Conservation (phyloP, 1,284 basidiomycete species). For the Agaricales sp. region DNA sequence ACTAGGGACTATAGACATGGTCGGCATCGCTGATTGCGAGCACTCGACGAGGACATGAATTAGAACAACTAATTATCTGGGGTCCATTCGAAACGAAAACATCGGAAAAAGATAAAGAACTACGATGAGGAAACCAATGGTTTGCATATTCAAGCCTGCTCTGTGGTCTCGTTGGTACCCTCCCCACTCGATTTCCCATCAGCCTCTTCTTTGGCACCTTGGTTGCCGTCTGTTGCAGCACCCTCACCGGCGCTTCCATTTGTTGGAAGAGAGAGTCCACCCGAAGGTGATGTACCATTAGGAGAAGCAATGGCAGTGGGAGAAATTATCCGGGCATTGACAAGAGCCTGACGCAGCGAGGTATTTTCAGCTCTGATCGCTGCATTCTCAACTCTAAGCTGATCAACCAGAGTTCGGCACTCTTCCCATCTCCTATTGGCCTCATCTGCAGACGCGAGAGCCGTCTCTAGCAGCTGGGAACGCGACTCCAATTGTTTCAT, state of each 20-base stretch:
- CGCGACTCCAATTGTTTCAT: constrained; percentile 77
- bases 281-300: not conserved
- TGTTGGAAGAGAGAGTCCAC: too few relatives aligned
- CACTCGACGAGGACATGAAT: too few relatives aligned
- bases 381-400: constrained; percentile 71
- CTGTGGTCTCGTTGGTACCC: not conserved
- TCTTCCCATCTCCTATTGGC: constrained; percentile 82
- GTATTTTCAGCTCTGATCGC: constrained; percentile 30
- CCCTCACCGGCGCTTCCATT: too few relatives aligned
- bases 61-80: too few relatives aligned
- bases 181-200: not conserved
- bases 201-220: too few relatives aligned
- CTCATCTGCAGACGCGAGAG: constrained; percentile 73
- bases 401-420: constrained; percentile 71
- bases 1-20: too few relatives aligned
- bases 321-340: constrained; percentile 8
- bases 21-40: too few relatives aligned
- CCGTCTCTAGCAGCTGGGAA: constrained; percentile 71
- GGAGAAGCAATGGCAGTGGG: not conserved
- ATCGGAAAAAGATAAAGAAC: not conserved
- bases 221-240: too few relatives aligned
- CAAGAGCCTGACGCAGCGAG: constrained; percentile 31
- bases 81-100: not conserved
- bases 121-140: too few relatives aligned
- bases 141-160: too few relatives aligned